Evolutionary conservation across 495 filamentous ascomycete species (phyloP), one percentile per base, ranked within the genome.

Genomic region (Xylaria cubensis): DNA sequence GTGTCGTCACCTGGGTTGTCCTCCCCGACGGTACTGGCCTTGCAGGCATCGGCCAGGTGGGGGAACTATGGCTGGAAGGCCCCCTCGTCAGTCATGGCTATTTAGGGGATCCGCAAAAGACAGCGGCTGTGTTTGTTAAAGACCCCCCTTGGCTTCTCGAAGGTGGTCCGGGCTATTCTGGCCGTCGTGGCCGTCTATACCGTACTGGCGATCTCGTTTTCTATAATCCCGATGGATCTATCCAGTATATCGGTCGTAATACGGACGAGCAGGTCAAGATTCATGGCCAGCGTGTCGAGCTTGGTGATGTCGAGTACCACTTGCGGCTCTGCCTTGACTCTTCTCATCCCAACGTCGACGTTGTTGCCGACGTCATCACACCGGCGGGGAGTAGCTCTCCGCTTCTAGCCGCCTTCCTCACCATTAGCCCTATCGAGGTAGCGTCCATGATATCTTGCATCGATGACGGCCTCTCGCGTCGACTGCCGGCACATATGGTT

Each of bases 51-150:
- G 86, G 85, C 6, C 74, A 77, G 4, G 36, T 63, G 48, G 46
- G 69, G 48, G 70, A 67, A 59, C 13, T 55, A 44, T 61, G 58
- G 29, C 39, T 72, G n/a, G 56, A 67, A 26, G 71, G 67, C 1
- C 83, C 83, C 12, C 74, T 82, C 34, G 70, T 87, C 5, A 86
- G 85, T 1, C 77, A 86, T 32, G 86, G 85, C 71, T 90, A 90
- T 55, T 75, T 90, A 15, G 24, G 74, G 63, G 71, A 77, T 21
- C 64, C 64, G 9, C 53, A 29, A 10, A 78, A 74, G 67, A 80
- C 77, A 64, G 71, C 69, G 7, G 51, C 64, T 17, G 67, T 68
- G 7, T 80, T 80, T 62, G 65, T 81, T 21, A 70, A 78, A 8
- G 72, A 72, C 72, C 74, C 73, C 10, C 29, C 41, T 10, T 75